These are phyloP conservation scores for Allium sativum DNA, from an alignment of 106 monocot species.

Conservation along the genomic window DNA sequence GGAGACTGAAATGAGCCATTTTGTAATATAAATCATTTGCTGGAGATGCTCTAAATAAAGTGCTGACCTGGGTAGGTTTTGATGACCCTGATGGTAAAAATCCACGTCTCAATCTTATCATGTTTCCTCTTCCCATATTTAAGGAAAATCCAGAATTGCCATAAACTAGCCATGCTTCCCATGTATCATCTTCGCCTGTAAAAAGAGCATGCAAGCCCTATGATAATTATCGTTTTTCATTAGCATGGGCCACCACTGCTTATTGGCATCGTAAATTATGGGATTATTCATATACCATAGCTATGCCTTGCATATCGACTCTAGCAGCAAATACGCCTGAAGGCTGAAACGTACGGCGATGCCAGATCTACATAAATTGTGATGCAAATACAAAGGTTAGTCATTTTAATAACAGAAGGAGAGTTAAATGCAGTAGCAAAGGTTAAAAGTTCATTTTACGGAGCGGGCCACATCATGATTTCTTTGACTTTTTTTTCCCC, in stretches of 20 bases:
- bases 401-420: too few relatives aligned
- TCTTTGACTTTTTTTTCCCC: too few relatives aligned
- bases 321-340: constrained; percentile 97
- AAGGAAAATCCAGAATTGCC: constrained; percentile 39
- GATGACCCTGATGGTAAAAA: constrained; percentile 59
- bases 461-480: too few relatives aligned
- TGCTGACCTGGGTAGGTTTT: constrained; percentile 78
- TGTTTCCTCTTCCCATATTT: constrained; percentile 34
- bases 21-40: too few relatives aligned
- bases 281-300: constrained; percentile 28
- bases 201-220: constrained; percentile 97
- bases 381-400: neutral
- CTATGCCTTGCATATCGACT: constrained; percentile 72
- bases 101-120: constrained; percentile 74
- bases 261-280: neutral
- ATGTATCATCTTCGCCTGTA: constrained; percentile 95
- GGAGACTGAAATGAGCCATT: too few relatives aligned
- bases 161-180: constrained; percentile 82
- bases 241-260: neutral
- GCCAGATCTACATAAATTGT: constrained; percentile 62
- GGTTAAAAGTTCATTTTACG: too few relatives aligned
- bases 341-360: constrained; percentile 88
- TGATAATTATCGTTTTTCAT: neutral
- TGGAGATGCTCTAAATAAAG: neutral
- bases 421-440: too few relatives aligned